Evolutionary conservation across 2,329 filamentous ascomycete species (phyloP).

Genomic region (Amauroascus verrucosus): DNA sequence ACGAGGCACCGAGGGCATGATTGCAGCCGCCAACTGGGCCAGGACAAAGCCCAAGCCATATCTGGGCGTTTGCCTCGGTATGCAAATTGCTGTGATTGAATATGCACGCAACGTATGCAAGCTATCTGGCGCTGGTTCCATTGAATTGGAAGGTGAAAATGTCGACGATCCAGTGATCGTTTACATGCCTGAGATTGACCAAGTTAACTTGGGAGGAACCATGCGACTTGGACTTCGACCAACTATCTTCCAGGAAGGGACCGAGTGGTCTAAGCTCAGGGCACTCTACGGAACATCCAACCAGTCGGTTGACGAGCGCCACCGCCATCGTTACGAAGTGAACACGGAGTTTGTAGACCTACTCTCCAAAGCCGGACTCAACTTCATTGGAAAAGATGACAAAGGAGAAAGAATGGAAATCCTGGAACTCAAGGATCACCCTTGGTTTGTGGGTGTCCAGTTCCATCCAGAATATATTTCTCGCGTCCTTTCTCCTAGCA

Average conservation of each 20-base stretch:
- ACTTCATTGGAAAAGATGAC: conserved; percentile 71
- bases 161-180: conserved; percentile 65
- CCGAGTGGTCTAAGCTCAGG: conserved; percentile 68
- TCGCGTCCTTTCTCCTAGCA: conserved; percentile 61
- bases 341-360: conserved; percentile 66
- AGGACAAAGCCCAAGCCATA: conserved; percentile 71
- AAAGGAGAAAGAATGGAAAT: conserved; percentile 72
- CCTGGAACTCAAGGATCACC: conserved; percentile 71
- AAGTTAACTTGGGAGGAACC: conserved; percentile 67
- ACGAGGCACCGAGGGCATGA: conserved; percentile 82
- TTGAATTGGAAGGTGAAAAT: conserved; percentile 43
- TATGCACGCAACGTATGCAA: conserved; percentile 67
- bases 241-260: conserved; percentile 63
- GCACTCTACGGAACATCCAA: conserved; percentile 55
- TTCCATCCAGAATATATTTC: conserved; percentile 81
- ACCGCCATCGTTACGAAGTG: conserved; percentile 84
- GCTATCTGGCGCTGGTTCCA: conserved; percentile 47
- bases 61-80: conserved; percentile 81
- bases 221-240: conserved; percentile 73
- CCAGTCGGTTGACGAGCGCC: conserved; percentile 56
- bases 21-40: conserved; percentile 75
- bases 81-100: conserved; percentile 90
- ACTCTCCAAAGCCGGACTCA: conserved; percentile 58
- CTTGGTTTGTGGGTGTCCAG: conserved; percentile 76
- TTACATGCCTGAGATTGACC: conserved; percentile 83